phyloP scores from a whole-genome alignment of 208 protist species.

The Crithidia bombi region DNA sequence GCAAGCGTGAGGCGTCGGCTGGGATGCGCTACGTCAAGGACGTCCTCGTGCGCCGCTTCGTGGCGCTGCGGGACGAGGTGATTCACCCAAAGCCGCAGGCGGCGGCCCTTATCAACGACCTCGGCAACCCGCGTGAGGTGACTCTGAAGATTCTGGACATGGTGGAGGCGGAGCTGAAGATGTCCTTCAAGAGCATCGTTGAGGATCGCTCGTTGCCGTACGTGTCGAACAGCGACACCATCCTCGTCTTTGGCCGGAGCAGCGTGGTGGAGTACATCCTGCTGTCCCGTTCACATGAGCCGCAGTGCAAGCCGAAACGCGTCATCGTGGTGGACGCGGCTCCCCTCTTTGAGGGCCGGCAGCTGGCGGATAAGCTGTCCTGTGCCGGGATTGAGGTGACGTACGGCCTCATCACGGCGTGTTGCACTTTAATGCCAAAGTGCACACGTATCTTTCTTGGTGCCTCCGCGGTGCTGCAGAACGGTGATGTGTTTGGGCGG shows the following conservation, averaged over 20 bases:
- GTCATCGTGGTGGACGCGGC: conserved; percentile 96
- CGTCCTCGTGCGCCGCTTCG: conserved; percentile 59
- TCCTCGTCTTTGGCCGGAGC: conserved; percentile 84
- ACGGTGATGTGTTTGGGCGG: conserved; percentile 94
- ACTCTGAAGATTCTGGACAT: conserved; percentile 48
- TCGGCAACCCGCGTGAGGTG: conserved; percentile 50
- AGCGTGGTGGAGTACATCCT: conserved; percentile 77
- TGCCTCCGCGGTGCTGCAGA: conserved; percentile 93
- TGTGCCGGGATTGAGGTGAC: conserved; percentile 89
- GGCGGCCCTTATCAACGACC: conserved; percentile 32
- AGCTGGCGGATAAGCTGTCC: conserved; percentile 74
- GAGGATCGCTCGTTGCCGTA: conserved; percentile 74
- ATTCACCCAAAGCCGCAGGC: conserved; percentile 33
- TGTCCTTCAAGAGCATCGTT: conserved; percentile 77
- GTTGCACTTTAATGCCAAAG: conserved; percentile 95
- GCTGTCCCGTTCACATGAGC: conserved; percentile 50
- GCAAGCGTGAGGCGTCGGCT: conserved; percentile 58
- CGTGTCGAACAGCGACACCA: conserved; percentile 69
- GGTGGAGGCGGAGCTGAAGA: conserved; percentile 62
- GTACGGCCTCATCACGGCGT: conserved; percentile 93
- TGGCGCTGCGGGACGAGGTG: conserved; percentile 45
- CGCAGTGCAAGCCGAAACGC: conserved; percentile 49
- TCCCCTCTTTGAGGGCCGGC: conserved; percentile 92
- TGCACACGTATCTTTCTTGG: conserved; percentile 95
- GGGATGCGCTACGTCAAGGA: conserved; percentile 82